These are phyloP conservation scores for Magnolia sinica DNA, from an alignment of 164 flowering plant species.

Conservation along the genomic window DNA sequence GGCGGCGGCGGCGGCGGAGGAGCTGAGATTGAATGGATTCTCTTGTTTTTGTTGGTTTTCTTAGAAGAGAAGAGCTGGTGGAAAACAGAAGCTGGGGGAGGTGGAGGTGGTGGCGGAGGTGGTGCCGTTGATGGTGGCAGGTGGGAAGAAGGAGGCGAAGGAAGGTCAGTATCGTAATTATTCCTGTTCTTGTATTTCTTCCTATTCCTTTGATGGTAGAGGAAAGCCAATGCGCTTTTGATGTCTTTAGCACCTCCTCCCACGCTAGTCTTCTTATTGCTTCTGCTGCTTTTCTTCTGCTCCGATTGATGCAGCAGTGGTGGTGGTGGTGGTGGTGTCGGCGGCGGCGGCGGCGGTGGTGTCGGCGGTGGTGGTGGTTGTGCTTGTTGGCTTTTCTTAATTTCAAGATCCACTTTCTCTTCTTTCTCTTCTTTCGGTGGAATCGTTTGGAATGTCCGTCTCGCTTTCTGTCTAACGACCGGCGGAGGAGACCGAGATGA, in stretches of 20 bases:
- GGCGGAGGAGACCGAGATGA: conserved; percentile 20
- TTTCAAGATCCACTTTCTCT: neutral
- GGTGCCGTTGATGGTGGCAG: conserved; percentile 12
- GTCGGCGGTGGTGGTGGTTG: neutral
- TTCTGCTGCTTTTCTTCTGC: conserved; percentile 32
- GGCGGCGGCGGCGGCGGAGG: conserved; percentile 23
- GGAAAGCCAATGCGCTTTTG: conserved; percentile 52
- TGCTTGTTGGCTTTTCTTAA: neutral
- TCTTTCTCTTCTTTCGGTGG: neutral
- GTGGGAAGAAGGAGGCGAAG: conserved; percentile 13
- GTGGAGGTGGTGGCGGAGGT: conserved; percentile 46
- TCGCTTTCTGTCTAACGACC: conserved; percentile 13
- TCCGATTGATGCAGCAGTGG: conserved; percentile 8
- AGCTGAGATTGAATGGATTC: conserved; percentile 28
- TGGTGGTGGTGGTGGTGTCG: conserved; percentile 14
- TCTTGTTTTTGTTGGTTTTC: conserved; percentile 27
- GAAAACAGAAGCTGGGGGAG: conserved; percentile 36
- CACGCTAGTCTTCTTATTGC: neutral
- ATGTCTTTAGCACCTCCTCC: conserved; percentile 49
- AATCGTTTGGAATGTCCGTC: conserved; percentile 19
- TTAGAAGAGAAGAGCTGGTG: conserved; percentile 27
- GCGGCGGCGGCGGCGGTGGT: neutral
- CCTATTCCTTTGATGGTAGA: conserved; percentile 51
- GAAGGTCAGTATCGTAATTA: conserved; percentile 18
- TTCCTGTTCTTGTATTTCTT: conserved; percentile 41